Evolutionary conservation across 257 asterid species (phyloP), one percentile per base, ranked within the genome.

Genomic region (Primulina eburnea): DNA sequence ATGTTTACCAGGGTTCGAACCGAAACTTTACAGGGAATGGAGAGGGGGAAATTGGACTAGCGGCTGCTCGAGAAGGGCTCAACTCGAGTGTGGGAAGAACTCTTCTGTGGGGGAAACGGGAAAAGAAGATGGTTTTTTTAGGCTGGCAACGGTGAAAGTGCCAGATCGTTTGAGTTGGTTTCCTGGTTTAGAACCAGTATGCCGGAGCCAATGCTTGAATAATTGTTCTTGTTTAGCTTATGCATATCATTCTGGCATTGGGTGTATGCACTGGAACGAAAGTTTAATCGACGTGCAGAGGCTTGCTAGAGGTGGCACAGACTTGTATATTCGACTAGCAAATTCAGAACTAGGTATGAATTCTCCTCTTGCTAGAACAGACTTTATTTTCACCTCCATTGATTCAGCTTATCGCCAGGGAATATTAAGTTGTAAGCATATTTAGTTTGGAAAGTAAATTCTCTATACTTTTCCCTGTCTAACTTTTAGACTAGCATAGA

Each of bases 51-150:
- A 84, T 16, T 86, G 88, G 88, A 72, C 87, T 0, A 72, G 69
- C 18, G 96, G 97, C 2, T 90, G 97, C 65, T 29, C 21, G 4
- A 83, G 96, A 76, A 76, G 73, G 72, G 62, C 30, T 2, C 43
- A 28, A 17, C 71, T 85, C 8, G 71, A 71, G 60, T 90, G 95
- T 30, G 68, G 72, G 66, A 67, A 24, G 7, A 81, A 77, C 5
- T 63, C 5, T 53, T 24, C 6, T 2, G 18, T 30, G 18, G 58
- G 60, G 14, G 69, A 28, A 5, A 40, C 38, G 24, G 75, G 65
- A 55, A 73, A 66, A 59, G 63, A 40, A 17, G 93, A 86, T 64
- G 78, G 78, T 14, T 90, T 90, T 73, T 21, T 40, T 24, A 40
- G 37, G 69, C 29, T 85, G 10, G 53, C 37, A 9, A 34, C 57